Evolutionary conservation across 371 early-diverging fungal genomes (phyloP), one percentile per base, ranked within the genome.

Genomic region (Basidiobolus meristosporus): DNA sequence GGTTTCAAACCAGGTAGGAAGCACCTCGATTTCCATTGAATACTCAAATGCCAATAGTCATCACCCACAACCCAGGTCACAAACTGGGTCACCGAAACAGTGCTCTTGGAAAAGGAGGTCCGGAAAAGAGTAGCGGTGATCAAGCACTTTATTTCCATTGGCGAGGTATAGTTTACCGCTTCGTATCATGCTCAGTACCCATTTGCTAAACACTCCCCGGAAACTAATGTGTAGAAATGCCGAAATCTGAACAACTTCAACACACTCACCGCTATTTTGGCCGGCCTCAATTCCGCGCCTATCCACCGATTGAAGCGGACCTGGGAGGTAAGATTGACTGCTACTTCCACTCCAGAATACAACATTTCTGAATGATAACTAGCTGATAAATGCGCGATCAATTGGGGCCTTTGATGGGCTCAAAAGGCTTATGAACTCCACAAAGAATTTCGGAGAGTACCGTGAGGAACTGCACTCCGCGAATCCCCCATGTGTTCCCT

Each of bases 401-500:
- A 63, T 69, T 50, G 55, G 43, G 36, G 51, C 51, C 0, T 52
- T 73, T 28, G 60, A 64, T 37, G 47, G 58, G 21, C 58, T 78
- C n/a, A 68, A 73, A 43, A 62, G 61, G 39, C 52, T 81, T 12
- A 89, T 90, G 81, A 72, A 76, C 39, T 65, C 82, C 10, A 70
- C 75, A 43, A 70, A 70, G 51, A 90, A 88, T 54, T 90, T 81
- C 54, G 56, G 65, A 35, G 68, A 65, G 36, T 93, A 93, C 59
- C 73, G 91, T 45, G 77, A 81, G 20, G 61, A 75, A 21, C 63
- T 93, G 21, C 83, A 80, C 45, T 64, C 68, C 2, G 67, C 76
- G 32, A 81, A 81, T 46, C 90, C 89, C 30, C 90, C 95, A 0
- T 87, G 89, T 49, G 77, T 93, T 5, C 95, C 95, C 0, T 90